A percentile compares a stretch with the other conserved stretches of the same genome.
Evolutionary conservation across 805 yeast genomes (phyloP).

Genomic region (Naumovozyma castellii): DNA sequence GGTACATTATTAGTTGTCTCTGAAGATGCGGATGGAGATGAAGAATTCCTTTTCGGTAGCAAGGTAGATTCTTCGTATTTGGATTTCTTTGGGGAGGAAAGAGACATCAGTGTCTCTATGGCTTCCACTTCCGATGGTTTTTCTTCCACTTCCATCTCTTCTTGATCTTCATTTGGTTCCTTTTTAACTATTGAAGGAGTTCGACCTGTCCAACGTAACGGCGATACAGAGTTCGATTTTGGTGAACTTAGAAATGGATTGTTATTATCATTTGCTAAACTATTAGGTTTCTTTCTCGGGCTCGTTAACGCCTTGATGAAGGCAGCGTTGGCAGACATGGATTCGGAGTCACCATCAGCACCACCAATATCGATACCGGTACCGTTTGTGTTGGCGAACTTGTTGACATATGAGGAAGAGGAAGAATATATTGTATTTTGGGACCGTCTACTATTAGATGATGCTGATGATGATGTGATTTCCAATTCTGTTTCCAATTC

Average conservation of each 20-base stretch:
- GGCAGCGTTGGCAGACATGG: constrained; percentile 33
- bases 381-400: constrained; percentile 8
- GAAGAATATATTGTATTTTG: neutral
- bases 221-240: neutral
- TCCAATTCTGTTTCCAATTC: constrained; percentile 17
- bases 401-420: constrained; percentile 7
- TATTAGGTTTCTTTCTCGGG: neutral
- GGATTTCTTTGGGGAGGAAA: constrained; percentile 30
- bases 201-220: neutral
- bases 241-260: neutral
- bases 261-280: neutral
- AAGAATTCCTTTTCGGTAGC: neutral
- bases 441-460: too few species aligned
- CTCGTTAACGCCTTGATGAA: constrained; percentile 33
- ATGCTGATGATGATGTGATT: neutral
- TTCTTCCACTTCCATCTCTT: constrained; percentile 6
- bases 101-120: constrained; percentile 34
- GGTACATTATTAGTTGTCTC: neutral
- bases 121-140: constrained; percentile 33
- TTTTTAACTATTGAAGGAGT: neutral
- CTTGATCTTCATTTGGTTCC: neutral
- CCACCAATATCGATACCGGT: constrained; percentile 7
- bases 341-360: constrained; percentile 15
- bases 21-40: neutral
- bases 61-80: constrained; percentile 1